Percentiles rank a stretch among this genome's conserved stretches.
Evolutionary conservation across 129 eudicot genomes (phyloP).

Genomic region (Escallonia herrerae): DNA sequence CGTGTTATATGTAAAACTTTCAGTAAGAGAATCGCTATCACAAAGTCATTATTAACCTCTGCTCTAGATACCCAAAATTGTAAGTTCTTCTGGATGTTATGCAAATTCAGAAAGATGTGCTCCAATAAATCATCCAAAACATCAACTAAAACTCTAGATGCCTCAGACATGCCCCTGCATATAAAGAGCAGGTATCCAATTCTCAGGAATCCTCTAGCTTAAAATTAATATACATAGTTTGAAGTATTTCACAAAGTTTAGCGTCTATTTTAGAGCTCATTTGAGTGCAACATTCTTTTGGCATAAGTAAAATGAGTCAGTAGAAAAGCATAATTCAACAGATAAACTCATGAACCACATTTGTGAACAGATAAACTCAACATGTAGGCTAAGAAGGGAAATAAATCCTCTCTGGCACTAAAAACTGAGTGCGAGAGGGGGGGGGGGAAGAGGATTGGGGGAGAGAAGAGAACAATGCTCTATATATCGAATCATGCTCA

Average conservation of each 20-base stretch:
- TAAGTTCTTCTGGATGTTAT: constrained; percentile 67
- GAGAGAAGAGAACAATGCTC: too few species aligned
- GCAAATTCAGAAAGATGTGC: constrained; percentile 60
- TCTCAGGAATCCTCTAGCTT: neutral
- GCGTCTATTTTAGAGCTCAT: neutral
- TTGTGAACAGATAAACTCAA: neutral
- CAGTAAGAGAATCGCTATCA: neutral
- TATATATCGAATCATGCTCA: too few species aligned
- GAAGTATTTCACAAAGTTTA: neutral
- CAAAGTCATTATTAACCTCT: constrained; percentile 43
- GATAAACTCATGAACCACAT: neutral
- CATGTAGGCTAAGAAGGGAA: too few species aligned
- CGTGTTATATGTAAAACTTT: too few species aligned
- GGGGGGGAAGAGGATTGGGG: too few species aligned
- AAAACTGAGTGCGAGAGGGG: too few species aligned
- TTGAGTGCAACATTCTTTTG: neutral
- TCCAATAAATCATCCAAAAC: constrained; percentile 79
- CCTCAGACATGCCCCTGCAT: constrained; percentile 54
- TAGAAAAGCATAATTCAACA: neutral
- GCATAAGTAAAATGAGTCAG: neutral
- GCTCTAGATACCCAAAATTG: constrained; percentile 78
- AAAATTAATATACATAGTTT: neutral
- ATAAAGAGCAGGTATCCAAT: constrained; percentile 6
- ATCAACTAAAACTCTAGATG: constrained; percentile 32
- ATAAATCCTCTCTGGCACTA: too few species aligned